Evolutionary conservation across 805 yeast species (phyloP).

Genomic region (Sugiyamaella floridensis): DNA sequence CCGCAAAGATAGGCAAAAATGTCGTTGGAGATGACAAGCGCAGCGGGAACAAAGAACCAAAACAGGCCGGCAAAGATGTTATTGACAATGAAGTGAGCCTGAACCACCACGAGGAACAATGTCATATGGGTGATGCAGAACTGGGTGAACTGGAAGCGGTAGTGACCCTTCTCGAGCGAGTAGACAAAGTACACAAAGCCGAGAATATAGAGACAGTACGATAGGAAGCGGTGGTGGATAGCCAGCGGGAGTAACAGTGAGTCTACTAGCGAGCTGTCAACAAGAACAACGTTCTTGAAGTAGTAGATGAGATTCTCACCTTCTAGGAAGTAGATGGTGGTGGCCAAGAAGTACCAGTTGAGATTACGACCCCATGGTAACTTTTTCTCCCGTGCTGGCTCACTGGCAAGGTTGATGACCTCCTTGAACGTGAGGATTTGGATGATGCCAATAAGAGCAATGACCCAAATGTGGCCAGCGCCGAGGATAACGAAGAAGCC

Average conservation of each 20-base stretch:
- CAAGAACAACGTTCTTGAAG: conserved; percentile 46
- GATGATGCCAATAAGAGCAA: conserved; percentile 59
- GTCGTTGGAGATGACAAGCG: conserved; percentile 88
- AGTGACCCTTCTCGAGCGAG: conserved; percentile 80
- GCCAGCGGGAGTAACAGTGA: conserved; percentile 52
- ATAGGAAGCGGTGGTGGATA: conserved; percentile 72
- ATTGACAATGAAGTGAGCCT: conserved; percentile 85
- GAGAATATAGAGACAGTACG: conserved; percentile 74
- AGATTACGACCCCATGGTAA: conserved; percentile 75
- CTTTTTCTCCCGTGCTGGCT: conserved; percentile 76
- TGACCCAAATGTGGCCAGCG: conserved; percentile 80
- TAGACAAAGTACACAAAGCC: conserved; percentile 89
- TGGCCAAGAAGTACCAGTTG: conserved; percentile 85
- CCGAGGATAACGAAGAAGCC: conserved; percentile 64
- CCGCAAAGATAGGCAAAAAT: conserved; percentile 97
- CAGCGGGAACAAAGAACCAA: conserved; percentile 91
- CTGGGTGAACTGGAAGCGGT: conserved; percentile 89
- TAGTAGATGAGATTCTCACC: conserved; percentile 74
- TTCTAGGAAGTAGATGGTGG: conserved; percentile 85
- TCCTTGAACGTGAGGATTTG: conserved; percentile 86
- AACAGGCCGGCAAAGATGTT: conserved; percentile 85
- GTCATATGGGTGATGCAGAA: conserved; percentile 94
- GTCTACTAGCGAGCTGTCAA: conserved; percentile 28
- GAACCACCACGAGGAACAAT: conserved; percentile 79
- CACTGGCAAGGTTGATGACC: conserved; percentile 77